These are phyloP conservation scores for Fusarium napiforme DNA, from an alignment of 2,329 filamentous ascomycete genomes.

Conservation along the genomic window DNA sequence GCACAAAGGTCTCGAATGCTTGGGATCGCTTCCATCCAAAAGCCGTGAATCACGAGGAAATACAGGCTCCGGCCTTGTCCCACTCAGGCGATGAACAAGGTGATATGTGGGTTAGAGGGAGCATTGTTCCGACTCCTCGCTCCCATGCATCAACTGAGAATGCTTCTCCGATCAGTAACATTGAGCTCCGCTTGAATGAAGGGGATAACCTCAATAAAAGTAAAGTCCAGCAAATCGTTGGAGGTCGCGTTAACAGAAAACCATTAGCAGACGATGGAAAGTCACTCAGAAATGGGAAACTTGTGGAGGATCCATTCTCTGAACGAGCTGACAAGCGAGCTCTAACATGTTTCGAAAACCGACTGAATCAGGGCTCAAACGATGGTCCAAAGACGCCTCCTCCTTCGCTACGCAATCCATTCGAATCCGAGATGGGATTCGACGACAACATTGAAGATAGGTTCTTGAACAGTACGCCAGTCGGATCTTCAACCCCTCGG, in stretches of 20 bases:
- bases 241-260: slow-evolving; percentile 46
- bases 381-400: slow-evolving; percentile 1
- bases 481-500: slow-evolving; percentile 54
- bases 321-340: slow-evolving; percentile 32
- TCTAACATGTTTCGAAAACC: slow-evolving; percentile 40
- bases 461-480: slow-evolving; percentile 50
- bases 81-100: not conserved
- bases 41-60: slow-evolving; percentile 37
- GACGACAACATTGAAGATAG: slow-evolving; percentile 53
- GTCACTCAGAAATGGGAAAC: slow-evolving; percentile 41
- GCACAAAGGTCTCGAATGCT: slow-evolving; percentile 50
- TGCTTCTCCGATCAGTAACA: slow-evolving; percentile 45
- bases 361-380: slow-evolving; percentile 26
- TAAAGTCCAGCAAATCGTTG: slow-evolving; percentile 50
- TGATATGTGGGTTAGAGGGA: slow-evolving; percentile 7
- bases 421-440: slow-evolving; percentile 53
- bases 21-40: slow-evolving; percentile 49
- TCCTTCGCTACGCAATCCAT: slow-evolving; percentile 39
- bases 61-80: not conserved
- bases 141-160: slow-evolving; percentile 1
- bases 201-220: slow-evolving; percentile 49
- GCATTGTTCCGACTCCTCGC: not conserved
- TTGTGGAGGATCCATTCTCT: slow-evolving; percentile 48
- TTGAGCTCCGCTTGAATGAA: slow-evolving; percentile 50
- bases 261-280: slow-evolving; percentile 46